These are phyloP conservation scores for Monascus ruber DNA, from an alignment of 2,329 filamentous ascomycete species.

Conservation along the genomic window DNA sequence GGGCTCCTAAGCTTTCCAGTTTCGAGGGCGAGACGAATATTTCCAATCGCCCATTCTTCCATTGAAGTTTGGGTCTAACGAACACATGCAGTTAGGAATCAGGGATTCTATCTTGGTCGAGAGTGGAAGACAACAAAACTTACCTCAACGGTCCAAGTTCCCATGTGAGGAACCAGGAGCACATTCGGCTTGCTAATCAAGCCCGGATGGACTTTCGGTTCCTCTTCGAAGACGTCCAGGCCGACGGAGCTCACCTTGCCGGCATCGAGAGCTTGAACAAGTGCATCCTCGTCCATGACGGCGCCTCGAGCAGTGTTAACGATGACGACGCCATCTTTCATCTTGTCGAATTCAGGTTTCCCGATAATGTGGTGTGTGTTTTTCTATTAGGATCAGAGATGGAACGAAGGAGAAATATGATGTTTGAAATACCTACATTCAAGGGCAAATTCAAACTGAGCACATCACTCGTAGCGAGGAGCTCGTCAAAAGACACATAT, in stretches of 20 bases:
- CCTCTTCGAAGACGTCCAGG: slow-evolving; percentile 73
- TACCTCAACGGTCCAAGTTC: slow-evolving; percentile 63
- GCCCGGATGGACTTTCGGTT: slow-evolving; percentile 64
- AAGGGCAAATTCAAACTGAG: slow-evolving; percentile 70
- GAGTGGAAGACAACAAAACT: slow-evolving; percentile 4
- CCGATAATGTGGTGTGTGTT: slow-evolving; percentile 67
- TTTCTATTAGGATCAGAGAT: slow-evolving; percentile 27
- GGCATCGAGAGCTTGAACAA: slow-evolving; percentile 59
- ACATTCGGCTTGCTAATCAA: slow-evolving; percentile 59
- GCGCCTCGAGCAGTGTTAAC: slow-evolving; percentile 76
- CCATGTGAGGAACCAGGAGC: slow-evolving; percentile 74
- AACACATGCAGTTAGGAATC: neutral
- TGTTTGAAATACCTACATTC: slow-evolving; percentile 48
- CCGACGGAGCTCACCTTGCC: slow-evolving; percentile 62
- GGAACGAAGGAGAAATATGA: slow-evolving; percentile 1
- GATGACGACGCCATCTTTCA: slow-evolving; percentile 67
- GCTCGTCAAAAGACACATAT: slow-evolving; percentile 56
- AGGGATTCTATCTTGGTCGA: no score
- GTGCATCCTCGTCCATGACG: slow-evolving; percentile 68
- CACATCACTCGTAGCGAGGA: slow-evolving; percentile 61
- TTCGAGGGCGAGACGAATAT: slow-evolving; percentile 53
- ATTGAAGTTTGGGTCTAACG: slow-evolving; percentile 44
- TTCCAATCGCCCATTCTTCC: slow-evolving; percentile 66
- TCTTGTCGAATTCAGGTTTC: slow-evolving; percentile 56
- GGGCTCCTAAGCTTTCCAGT: slow-evolving; percentile 53